Conservation (phyloP, 2,329 filamentous ascomycete species). For the Colletotrichum sp. region DNA sequence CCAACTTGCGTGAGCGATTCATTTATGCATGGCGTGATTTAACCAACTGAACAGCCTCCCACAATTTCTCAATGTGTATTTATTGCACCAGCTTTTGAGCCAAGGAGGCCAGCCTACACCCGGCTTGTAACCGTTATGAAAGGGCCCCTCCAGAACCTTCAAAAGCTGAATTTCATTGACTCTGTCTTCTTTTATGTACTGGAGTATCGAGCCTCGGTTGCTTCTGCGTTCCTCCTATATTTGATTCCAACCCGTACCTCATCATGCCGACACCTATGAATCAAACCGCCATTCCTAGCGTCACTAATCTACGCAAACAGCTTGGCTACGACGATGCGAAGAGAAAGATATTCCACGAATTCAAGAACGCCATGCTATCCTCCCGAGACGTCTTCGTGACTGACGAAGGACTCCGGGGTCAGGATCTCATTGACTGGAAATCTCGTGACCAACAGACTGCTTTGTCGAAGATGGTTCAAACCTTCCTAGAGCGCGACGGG, state of each 20-base stretch:
- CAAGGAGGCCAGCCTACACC: not conserved
- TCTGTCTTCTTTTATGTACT: accelerated
- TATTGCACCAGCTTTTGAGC: accelerated
- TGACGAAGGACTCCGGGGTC: accelerated
- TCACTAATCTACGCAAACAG: accelerated
- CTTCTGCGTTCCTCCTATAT: accelerated
- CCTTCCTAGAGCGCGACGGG: not conserved
- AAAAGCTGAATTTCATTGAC: accelerated
- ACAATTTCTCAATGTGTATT: not conserved
- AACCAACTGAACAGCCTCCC: not conserved
- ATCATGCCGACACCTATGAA: not conserved
- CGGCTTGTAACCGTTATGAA: accelerated
- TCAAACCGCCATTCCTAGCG: not conserved
- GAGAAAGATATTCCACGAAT: accelerated
- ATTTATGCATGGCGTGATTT: accelerated
- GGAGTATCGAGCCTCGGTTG: not conserved
- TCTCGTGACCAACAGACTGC: not conserved
- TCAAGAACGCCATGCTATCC: not conserved
- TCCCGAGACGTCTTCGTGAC: not conserved
- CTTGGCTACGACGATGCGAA: not conserved
- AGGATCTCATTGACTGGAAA: not conserved
- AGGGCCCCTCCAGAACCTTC: not conserved
- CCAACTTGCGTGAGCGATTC: not conserved
- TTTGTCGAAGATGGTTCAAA: not conserved
- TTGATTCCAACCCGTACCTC: not conserved